phyloP scores from a whole-genome alignment of 805 yeast genomes.

The Sugiyamaella floridensis region DNA sequence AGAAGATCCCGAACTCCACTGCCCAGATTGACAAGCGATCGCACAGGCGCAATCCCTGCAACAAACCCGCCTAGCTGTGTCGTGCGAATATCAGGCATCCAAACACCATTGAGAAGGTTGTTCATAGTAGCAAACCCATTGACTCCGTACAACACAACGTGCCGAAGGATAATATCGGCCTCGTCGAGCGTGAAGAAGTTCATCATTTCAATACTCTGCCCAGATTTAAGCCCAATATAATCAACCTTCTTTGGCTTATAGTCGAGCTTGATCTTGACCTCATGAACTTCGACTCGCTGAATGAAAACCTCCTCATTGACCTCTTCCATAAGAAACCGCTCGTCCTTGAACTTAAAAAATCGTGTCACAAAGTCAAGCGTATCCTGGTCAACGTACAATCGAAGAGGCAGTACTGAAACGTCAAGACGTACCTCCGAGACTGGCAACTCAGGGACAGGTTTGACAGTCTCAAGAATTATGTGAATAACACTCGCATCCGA shows the following conservation, averaged over 20 bases:
- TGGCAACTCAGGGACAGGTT: conserved; percentile 58
- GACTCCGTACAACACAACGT: conserved; percentile 63
- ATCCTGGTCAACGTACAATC: conserved; percentile 88
- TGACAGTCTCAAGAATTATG: conserved; percentile 46
- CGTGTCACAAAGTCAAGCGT: conserved; percentile 77
- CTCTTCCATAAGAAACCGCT: conserved; percentile 37
- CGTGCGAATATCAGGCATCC: conserved; percentile 85
- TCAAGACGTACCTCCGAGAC: conserved; percentile 59
- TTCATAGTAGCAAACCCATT: conserved; percentile 64
- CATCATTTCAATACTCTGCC: conserved; percentile 78
- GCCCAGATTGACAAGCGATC: conserved; percentile 70
- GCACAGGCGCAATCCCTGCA: conserved; percentile 77
- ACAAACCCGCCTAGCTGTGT: conserved; percentile 75
- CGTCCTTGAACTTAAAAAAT: conserved; percentile 75
- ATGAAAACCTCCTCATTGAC: conserved; percentile 46
- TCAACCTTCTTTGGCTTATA: conserved; percentile 89
- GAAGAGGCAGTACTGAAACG: conserved; percentile 58
- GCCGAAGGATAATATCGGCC: conserved; percentile 59
- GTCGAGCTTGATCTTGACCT: conserved; percentile 62
- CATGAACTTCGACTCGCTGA: conserved; percentile 48
- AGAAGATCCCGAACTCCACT: conserved; percentile 69
- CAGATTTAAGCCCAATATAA: conserved; percentile 76
- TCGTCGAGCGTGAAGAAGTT: conserved; percentile 87
- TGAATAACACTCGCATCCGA: conserved; percentile 57
- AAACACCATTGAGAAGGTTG: conserved; percentile 50